Evolutionary conservation across 2,329 filamentous ascomycete genomes (phyloP), one percentile per base, ranked within the genome.

Genomic region (Cercospora nicotianae): DNA sequence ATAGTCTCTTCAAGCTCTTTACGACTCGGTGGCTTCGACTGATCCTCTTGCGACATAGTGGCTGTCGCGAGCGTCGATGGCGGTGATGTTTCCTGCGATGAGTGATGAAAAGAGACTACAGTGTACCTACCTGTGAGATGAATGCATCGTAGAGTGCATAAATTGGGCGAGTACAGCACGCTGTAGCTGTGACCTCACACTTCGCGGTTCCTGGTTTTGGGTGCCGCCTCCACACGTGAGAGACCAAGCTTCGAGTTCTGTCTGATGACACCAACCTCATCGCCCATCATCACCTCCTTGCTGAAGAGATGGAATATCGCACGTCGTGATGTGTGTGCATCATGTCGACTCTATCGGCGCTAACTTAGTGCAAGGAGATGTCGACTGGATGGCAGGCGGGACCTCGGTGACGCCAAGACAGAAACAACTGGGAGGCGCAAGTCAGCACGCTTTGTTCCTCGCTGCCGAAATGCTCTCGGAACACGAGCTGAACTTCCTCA

Each of bases 1-100:
- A 76, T 68, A 2, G 72, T 68, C 39, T 73, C 60, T 33, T 73
- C 42, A 0, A 75, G 69, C 61, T 76, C 67, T 26, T 73, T 66
- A 64, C 72, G 51, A 62, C 60, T 28, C 7, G 64, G 62, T 13
- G 53, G 16, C 31, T 48, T 18, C 36, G 31, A 26, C 23, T 20
- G 18, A 9, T 59, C n/a, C n/a, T 31, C n/a, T 59, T 33, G 55
- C 28, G 60, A 31, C 42, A 63, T 63, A 45, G 28, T 30, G 23
- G 26, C 10, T 39, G 60, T n/a, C 23, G 23, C 30, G 23, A 16
- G 16, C 18, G 16, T 31, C 23, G 42, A 53, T 16, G 16, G 31
- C 30, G 28, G 55, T 36, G n/a, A 6, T 23, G 55, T 36, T 36
- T 16, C 5, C 8, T 26, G 26, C 10, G 30, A 31, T 20, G 4